Percentiles rank a stretch among this genome's conserved stretches.
phyloP scores from a whole-genome alignment of 1,139 yeast genomes.

The Suhomyces chickasaworum region DNA sequence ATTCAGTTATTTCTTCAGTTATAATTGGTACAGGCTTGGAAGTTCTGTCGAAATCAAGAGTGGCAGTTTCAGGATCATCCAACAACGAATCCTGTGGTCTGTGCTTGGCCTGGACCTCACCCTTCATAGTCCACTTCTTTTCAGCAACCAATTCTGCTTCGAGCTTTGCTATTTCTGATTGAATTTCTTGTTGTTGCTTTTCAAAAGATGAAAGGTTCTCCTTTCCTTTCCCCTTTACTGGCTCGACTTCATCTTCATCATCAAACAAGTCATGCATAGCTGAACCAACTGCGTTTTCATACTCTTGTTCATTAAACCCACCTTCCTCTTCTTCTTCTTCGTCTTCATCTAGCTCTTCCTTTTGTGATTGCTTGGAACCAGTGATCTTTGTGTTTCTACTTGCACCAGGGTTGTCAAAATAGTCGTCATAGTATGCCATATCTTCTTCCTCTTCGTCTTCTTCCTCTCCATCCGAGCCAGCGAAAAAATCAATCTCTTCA shows the following conservation, averaged over 20 bases:
- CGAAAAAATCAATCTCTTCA: slow-evolving; percentile 67
- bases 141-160: slow-evolving; percentile 89
- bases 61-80: slow-evolving; percentile 42
- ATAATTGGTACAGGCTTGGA: slow-evolving; percentile 78
- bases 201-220: slow-evolving; percentile 73
- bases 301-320: slow-evolving; percentile 45
- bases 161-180: slow-evolving; percentile 71
- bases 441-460: slow-evolving; percentile 66
- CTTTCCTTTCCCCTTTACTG: slow-evolving; percentile 23
- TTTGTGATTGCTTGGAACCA: slow-evolving; percentile 19
- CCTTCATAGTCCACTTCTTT: slow-evolving; percentile 92
- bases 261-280: slow-evolving; percentile 64
- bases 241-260: slow-evolving; percentile 44
- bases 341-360: slow-evolving; percentile 32
- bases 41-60: slow-evolving; percentile 48
- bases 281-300: slow-evolving; percentile 56
- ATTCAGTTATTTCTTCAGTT: slow-evolving; percentile 83
- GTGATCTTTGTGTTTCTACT: slow-evolving; percentile 22
- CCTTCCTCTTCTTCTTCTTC: slow-evolving; percentile 38
- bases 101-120: slow-evolving; percentile 81
- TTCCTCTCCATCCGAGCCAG: slow-evolving; percentile 52
- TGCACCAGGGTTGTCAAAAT: slow-evolving; percentile 59
- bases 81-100: slow-evolving; percentile 81
- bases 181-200: slow-evolving; percentile 76
- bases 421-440: slow-evolving; percentile 72